Base-by-base conservation (phyloP, 768 basidiomycete genomes). In the Tylopilus subfusipes region DNA sequence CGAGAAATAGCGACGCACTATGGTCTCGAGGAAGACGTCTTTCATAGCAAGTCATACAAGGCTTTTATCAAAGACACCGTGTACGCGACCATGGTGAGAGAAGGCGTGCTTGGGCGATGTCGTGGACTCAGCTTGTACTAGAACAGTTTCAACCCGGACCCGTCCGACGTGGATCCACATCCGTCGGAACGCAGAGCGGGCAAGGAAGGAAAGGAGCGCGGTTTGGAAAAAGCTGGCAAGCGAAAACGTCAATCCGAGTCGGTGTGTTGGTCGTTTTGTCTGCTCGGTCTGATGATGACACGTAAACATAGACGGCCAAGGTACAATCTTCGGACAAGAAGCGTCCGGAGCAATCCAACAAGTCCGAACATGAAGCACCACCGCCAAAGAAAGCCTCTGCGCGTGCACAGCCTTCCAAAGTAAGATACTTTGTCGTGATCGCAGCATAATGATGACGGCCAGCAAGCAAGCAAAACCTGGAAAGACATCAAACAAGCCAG, bases 11-110 rank as follows among this genome's bases (percentile, higher is more conserved):
- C 85, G 67, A 60, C 70, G 24, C 59, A 72, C 22, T 72, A 84
- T 42, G 53, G 59, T 4, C 65, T 87, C n/a, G 72, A 75, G 10
- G 58, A 68, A 6, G 81, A 79, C 0, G 62, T 70, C 3, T 66
- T 87, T 38, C 75, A 78, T 27, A 60, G 55, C 25, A 63, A 70
- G 19, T 70, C 76, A 45, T 81, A 77, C 68, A 86, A 78, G 63
- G 53, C 59, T 16, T 62, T 72, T 3, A 63, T 88, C 24, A 84
- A 81, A 57, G 55, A 62, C 11, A 53, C 53, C 12, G 58, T 65
- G 33, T 52, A 55, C 48, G 50, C 53, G 1, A 56, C 54, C 22
- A 30, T 67, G 45, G 64, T 63, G 45, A 49, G 57, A 12, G 25
- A 2, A 1, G 29, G 2, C 27, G 22, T 29, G 16, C 16, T 39